A percentile compares a stretch with the other conserved stretches of the same genome.
phyloP scores from a whole-genome alignment of 306 rosid species.

The Casuarina cunninghamiana region DNA sequence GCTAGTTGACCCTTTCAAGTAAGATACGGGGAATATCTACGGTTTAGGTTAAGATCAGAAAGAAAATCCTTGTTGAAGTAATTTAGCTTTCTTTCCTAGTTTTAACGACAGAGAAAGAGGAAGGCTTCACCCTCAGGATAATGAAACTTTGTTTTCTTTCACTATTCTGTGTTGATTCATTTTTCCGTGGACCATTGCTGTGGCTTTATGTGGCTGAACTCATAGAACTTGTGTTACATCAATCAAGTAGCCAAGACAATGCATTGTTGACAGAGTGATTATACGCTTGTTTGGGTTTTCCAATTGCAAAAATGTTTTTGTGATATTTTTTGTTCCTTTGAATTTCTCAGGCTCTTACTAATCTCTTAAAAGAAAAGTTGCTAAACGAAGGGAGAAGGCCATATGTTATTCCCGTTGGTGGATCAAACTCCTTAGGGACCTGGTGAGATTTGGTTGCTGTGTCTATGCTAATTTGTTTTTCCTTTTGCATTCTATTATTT shows the following conservation, averaged over 20 bases:
- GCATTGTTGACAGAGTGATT: background rate
- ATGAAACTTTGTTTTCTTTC: background rate
- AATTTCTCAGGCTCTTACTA: conserved; percentile 56
- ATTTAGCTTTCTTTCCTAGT: no score
- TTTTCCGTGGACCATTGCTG: background rate
- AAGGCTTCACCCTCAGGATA: no score
- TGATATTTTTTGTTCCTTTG: conserved; percentile 11
- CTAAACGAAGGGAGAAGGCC: conserved; percentile 85
- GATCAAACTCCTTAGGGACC: conserved; percentile 88
- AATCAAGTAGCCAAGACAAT: background rate
- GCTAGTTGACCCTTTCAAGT: background rate
- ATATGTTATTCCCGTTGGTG: conserved; percentile 89
- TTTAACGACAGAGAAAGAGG: no score
- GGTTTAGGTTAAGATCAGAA: no score
- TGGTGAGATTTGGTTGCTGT: conserved; percentile 56
- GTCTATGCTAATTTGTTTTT: conserved; percentile 17
- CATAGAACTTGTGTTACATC: conserved; percentile 13
- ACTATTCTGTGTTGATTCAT: background rate
- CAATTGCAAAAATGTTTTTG: background rate
- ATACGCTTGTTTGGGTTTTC: background rate
- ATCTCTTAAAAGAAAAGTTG: conserved; percentile 66
- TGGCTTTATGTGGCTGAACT: conserved; percentile 4
- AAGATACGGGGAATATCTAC: background rate
- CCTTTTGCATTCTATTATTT: conserved; percentile 6
- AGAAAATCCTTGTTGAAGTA: no score